Evolutionary conservation across 2,329 filamentous ascomycete genomes (phyloP), one percentile per base, ranked within the genome.

Genomic region (Fusarium palustre): DNA sequence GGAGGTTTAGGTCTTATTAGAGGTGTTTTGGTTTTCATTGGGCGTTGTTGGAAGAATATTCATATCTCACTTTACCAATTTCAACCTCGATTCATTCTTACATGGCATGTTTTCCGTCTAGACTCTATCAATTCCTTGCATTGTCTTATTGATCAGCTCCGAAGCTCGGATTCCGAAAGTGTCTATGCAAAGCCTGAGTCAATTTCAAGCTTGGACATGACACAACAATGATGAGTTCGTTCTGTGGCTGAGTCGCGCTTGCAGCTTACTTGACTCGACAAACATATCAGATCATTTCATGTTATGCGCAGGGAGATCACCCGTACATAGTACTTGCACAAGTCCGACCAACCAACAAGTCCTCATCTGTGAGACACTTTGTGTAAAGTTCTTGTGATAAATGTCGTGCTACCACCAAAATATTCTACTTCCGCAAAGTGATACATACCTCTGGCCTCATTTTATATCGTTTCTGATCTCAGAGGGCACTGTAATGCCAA

Each of bases 11-110:
- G 16, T 25, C 20, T 30, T 36, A 33, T 20, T 34, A 39, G 36
- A 31, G 48, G 48, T 39, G 48, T 30, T 50, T 50, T 15, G 18
- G 49, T 48, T 46, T 42, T 48, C 28, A 46, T 48, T 20, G 20
- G 55, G 65, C 65, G 65, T 66, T 48, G 20, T 31, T 28, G 49
- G 50, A 56, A 56, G 69, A 63, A 66, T 57, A 68, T 68, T 61
- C 55, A 34, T 25, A 48, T 42, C n/a, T 50, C 34, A 5, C 15
- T 43, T 46, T 36, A 6, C 30, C 15, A 25, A 16, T 16, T 13
- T 15, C 9, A 28, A 31, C 36, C 13, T 22, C 16, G 16, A 10
- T 18, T 25, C 20, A 34, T 33, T 48, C 18, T 36, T 25, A n/a
- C 13, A 50, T 50, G 24, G 6, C 4, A 18, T 30, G 33, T 16